Evolutionary conservation across 257 asterid species (phyloP), one percentile per base, ranked within the genome.

Genomic region (Capsicum chinense): DNA sequence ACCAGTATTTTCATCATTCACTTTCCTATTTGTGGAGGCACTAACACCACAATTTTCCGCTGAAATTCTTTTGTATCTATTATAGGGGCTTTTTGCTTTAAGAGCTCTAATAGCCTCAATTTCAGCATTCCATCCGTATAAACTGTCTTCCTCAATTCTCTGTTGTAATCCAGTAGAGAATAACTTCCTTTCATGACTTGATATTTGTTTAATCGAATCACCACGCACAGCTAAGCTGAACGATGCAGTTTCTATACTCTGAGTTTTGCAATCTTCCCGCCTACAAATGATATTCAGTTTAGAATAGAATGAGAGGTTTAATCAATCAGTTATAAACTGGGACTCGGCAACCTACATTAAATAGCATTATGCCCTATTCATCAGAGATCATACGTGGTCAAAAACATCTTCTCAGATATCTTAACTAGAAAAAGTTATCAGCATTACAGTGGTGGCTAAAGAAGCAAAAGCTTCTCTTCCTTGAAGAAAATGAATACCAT

Each of bases 251-350:
- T 81, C 80, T 26, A 84, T 85, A 63, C 86, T 83, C 59, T 56
- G 79, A 64, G 87, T 57, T 47, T 85, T 87, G 83, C 85, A 88
- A 87, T 88, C 92, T 84, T 92, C 97, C 74, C 87, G 63, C 87
- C 99, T 94, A 93, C 80, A 83, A 80, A 83, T 84, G 42, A 63
- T n/a, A 47, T 52, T 57, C 71, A 44, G 13, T 52, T 84, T 84
- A 16, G 39, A 83, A 39, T 39, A 81, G 42, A 62, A 59, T 48
- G 83, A 21, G 68, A 71, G 17, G 17, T 76, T 83, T 35, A 67
- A 44, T 12, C 76, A 52, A 17, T 71, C 26, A 44, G 35, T 50
- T 44, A 70, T 17, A 48, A 80, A 81, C 66, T 86, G 64, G 73
- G 57, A 83, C 60, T 67, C 33, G 54, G 57, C 62, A 70, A 56